Percentiles rank a stretch among this genome's conserved stretches.
Conservation (phyloP, 2,329 filamentous ascomycete species). For the Cadophora gregata region DNA sequence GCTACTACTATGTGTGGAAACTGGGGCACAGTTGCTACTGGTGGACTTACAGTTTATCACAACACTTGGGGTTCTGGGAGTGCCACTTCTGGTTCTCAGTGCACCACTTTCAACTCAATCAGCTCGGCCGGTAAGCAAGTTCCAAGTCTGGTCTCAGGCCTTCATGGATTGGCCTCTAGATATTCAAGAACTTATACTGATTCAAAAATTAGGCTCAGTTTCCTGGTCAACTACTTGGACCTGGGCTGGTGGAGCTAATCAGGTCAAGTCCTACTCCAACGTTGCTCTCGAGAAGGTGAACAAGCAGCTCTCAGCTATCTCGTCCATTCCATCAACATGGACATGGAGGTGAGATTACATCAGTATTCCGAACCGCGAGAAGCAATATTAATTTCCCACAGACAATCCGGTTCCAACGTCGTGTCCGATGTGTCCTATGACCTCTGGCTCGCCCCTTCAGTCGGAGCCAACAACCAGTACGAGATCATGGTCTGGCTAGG, state of each 20-base stretch:
- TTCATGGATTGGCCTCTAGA: too few species aligned
- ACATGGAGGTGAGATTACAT: constrained; percentile 45
- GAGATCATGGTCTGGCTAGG: constrained; percentile 71
- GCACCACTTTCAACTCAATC: constrained; percentile 49
- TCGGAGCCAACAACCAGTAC: constrained; percentile 53
- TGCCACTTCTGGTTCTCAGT: constrained; percentile 53
- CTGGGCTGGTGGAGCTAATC: constrained; percentile 46
- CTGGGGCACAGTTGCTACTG: constrained; percentile 32
- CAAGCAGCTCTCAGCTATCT: constrained; percentile 46
- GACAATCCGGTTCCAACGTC: constrained; percentile 55
- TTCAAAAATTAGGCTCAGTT: constrained; percentile 33
- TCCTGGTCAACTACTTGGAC: constrained; percentile 50
- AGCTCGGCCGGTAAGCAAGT: constrained; percentile 36
- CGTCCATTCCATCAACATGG: constrained; percentile 48
- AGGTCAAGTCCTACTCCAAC: constrained; percentile 53
- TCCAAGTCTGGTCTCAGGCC: too few species aligned
- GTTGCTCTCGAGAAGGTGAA: constrained; percentile 43
- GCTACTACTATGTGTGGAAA: constrained; percentile 36
- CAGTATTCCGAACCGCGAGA: neutral
- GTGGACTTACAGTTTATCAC: constrained; percentile 47
- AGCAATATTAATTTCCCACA: neutral
- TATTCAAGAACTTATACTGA: neutral
- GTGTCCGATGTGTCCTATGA: constrained; percentile 66
- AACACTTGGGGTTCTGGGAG: constrained; percentile 52
- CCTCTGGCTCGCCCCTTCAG: constrained; percentile 62